phyloP scores from a whole-genome alignment of 2,329 filamentous ascomycete genomes.

The Sporothrix pseudoabietina region DNA sequence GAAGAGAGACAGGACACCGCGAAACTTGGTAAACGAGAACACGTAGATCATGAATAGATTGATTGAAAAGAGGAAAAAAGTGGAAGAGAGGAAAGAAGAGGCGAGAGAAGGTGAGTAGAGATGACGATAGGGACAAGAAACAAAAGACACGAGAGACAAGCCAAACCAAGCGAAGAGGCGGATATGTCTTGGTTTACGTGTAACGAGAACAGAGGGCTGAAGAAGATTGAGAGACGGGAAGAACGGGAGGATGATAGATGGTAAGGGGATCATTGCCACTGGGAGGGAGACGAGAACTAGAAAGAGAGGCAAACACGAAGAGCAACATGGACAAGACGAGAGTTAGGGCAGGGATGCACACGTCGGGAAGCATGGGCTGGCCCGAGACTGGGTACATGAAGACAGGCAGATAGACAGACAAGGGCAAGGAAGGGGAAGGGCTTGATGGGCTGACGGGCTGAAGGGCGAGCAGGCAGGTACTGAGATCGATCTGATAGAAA shows the following conservation, averaged over 20 bases:
- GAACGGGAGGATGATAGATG: neutral
- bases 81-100: neutral
- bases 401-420: neutral
- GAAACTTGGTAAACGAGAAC: neutral
- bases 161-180: conserved; percentile 16
- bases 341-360: neutral
- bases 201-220: conserved; percentile 3
- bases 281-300: too few relatives aligned
- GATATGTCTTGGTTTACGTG: neutral
- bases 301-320: neutral
- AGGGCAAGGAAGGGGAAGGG: neutral
- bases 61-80: neutral
- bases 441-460: neutral
- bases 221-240: conserved; percentile 3
- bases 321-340: neutral
- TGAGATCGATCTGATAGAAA: neutral
- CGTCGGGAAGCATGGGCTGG: neutral
- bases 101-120: neutral
- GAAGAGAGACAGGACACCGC: neutral
- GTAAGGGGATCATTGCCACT: conserved; percentile 4
- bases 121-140: neutral
- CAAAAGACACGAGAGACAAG: conserved; percentile 1
- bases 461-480: neutral
- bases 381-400: neutral
- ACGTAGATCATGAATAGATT: neutral